Conservation (phyloP, 768 basidiomycete species). For the Hypholoma fasciculare region DNA sequence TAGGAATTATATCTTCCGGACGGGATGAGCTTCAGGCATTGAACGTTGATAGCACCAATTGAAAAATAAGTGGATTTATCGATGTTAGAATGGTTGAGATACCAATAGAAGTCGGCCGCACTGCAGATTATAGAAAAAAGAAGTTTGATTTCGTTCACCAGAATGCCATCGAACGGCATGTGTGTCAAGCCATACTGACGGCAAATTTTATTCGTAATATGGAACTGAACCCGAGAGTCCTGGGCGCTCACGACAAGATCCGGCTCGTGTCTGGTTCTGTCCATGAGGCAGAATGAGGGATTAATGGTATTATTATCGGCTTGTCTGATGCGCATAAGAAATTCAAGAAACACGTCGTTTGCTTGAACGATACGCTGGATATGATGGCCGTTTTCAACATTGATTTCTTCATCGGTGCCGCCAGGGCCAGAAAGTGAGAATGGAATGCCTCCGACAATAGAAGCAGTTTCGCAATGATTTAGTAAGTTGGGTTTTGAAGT, state of each 20-base stretch:
- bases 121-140: neutral
- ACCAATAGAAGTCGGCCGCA: neutral
- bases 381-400: no score
- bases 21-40: neutral
- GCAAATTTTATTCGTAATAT: neutral
- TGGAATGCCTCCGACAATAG: no score
- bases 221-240: neutral
- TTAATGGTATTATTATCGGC: no score
- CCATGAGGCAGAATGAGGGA: neutral
- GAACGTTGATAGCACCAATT: neutral
- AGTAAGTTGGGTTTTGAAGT: neutral
- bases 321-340: neutral
- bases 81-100: neutral
- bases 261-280: neutral
- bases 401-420: no score
- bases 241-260: neutral
- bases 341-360: neutral
- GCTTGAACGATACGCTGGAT: neutral
- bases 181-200: neutral
- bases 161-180: neutral
- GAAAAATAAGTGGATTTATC: neutral
- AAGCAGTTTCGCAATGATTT: neutral
- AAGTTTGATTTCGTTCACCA: neutral
- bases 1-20: neutral
- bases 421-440: no score